Percentiles rank a stretch among this genome's conserved stretches.
Evolutionary conservation across 257 asterid species (phyloP).

Genomic region (Nemophila menziesii): DNA sequence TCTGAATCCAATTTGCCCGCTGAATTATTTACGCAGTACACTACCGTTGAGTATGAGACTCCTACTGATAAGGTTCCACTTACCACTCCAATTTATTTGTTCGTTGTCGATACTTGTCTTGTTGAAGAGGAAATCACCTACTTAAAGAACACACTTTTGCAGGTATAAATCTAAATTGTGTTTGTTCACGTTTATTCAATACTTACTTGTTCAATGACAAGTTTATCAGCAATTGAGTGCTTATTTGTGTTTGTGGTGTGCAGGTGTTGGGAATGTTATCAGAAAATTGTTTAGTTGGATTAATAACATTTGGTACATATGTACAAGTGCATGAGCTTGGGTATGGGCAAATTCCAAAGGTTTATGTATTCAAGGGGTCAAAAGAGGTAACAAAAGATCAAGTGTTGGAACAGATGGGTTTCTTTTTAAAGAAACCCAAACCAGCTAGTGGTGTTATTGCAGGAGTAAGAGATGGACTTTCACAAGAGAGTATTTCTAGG

Average conservation of each 20-base stretch:
- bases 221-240: not conserved
- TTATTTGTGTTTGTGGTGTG: conserved; percentile 11
- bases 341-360: conserved; percentile 81
- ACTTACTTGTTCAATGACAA: too few relatives aligned
- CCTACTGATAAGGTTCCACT: conserved; percentile 26
- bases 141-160: conserved; percentile 68
- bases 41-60: conserved; percentile 76
- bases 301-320: conserved; percentile 81
- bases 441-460: conserved; percentile 82
- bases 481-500: conserved; percentile 88
- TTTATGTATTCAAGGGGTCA: conserved; percentile 91
- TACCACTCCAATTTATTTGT: conserved; percentile 39
- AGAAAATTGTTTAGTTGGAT: conserved; percentile 86
- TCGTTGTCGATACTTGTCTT: conserved; percentile 77
- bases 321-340: conserved; percentile 96
- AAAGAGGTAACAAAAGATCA: conserved; percentile 84
- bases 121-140: conserved; percentile 91
- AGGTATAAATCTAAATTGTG: conserved; percentile 32
- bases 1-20: conserved; percentile 80
- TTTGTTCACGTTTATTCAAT: not conserved
- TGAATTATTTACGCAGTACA: conserved; percentile 86
- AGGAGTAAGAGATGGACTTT: conserved; percentile 86
- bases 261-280: conserved; percentile 88
- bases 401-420: conserved; percentile 92
- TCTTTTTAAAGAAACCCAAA: conserved; percentile 69